A percentile compares a stretch with the other conserved stretches of the same genome.
Conservation (phyloP, 192 early-diverging fungal genomes). For the Coemansia sp. region DNA sequence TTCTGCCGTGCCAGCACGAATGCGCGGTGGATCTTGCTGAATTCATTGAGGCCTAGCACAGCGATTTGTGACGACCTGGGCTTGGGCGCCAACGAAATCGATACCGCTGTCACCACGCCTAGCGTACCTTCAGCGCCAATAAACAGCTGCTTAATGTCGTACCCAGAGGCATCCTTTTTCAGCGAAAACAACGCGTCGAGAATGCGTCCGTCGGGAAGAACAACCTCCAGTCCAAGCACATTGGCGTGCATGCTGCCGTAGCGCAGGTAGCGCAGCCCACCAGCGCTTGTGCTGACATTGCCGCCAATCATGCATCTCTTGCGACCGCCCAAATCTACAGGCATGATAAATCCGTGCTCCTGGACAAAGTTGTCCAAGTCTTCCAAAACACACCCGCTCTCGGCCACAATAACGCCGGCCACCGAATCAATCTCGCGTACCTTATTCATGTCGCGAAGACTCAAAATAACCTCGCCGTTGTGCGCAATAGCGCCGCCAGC, state of each 20-base stretch:
- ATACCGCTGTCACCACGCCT: constrained; percentile 90
- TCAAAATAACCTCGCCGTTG: constrained; percentile 87
- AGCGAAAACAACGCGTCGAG: constrained; percentile 80
- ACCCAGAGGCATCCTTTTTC: constrained; percentile 97
- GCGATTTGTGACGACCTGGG: constrained; percentile 72
- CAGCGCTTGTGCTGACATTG: constrained; percentile 97
- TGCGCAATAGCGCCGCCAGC: constrained; percentile 92
- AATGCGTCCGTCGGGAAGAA: constrained; percentile 87
- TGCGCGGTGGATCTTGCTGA: constrained; percentile 74
- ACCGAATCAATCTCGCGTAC: constrained; percentile 70
- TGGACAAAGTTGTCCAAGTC: constrained; percentile 79
- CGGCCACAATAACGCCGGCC: constrained; percentile 81
- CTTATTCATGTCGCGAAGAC: constrained; percentile 73
- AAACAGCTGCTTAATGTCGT: constrained; percentile 98
- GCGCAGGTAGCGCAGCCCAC: constrained; percentile 88
- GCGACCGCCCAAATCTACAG: constrained; percentile 84
- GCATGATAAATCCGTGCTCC: constrained; percentile 86
- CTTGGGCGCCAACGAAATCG: constrained; percentile 77
- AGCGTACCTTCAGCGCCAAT: constrained; percentile 96
- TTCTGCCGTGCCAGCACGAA: constrained; percentile 77
- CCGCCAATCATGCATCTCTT: constrained; percentile 95
- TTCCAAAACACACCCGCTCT: constrained; percentile 90
- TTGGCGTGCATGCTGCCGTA: constrained; percentile 95
- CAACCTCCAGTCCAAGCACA: constrained; percentile 91
- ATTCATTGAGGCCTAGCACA: constrained; percentile 76